Conservation (phyloP, 768 basidiomycete genomes). For the Pholiota molesta region DNA sequence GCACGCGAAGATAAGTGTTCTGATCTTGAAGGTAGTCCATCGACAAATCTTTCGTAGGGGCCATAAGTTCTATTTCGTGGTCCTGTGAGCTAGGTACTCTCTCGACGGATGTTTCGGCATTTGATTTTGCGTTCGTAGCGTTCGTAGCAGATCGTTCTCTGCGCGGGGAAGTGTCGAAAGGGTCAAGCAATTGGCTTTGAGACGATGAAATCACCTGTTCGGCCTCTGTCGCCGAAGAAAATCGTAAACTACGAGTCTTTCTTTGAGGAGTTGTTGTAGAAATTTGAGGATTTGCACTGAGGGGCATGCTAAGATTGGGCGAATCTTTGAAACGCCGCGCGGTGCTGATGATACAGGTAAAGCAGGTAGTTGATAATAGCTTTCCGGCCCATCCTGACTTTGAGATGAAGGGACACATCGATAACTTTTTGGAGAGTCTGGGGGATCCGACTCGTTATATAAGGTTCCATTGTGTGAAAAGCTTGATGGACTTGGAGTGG, state of each 20-base stretch:
- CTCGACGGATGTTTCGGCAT: constrained; percentile 22
- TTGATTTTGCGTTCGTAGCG: constrained; percentile 13
- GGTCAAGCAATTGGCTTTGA: constrained; percentile 34
- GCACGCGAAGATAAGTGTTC: not conserved
- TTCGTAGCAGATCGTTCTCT: constrained; percentile 11
- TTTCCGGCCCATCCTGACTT: not conserved
- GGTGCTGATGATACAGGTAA: not conserved
- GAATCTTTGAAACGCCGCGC: not conserved
- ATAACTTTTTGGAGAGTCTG: not conserved
- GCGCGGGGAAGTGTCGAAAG: constrained; percentile 25
- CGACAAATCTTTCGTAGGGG: constrained; percentile 7
- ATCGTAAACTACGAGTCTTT: not conserved
- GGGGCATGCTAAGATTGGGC: not conserved
- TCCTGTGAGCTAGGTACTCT: constrained; percentile 50
- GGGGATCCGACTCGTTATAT: not conserved
- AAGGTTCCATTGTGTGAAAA: not conserved
- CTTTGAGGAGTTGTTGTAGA: constrained; percentile 26
- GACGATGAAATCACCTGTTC: constrained; percentile 32
- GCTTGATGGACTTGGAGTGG: not conserved
- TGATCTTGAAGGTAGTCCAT: not conserved
- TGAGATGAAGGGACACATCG: not conserved
- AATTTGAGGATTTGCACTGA: constrained; percentile 17
- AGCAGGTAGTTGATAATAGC: not conserved
- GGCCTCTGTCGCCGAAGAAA: constrained; percentile 10
- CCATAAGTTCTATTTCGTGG: constrained; percentile 41